phyloP scores from a whole-genome alignment of 75 land plant species.

The Sequoiadendron giganteum region DNA sequence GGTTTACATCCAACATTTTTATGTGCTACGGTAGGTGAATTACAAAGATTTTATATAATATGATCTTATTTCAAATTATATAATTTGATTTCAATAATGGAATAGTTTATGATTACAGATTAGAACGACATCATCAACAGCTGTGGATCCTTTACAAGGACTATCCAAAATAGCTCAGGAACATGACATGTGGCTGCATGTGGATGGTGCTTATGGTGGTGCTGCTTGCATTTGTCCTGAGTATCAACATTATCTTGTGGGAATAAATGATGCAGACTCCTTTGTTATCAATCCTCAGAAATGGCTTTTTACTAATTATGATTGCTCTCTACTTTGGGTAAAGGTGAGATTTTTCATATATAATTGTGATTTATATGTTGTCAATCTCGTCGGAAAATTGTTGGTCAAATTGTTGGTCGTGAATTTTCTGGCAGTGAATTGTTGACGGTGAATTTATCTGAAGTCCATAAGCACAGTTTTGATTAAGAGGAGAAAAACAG shows the following conservation, averaged over 20 bases:
- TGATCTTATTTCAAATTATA: too few relatives aligned
- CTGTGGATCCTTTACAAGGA: conserved; percentile 68
- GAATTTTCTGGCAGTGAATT: too few relatives aligned
- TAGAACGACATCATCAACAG: conserved; percentile 84
- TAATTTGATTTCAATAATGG: not conserved
- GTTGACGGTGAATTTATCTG: too few relatives aligned
- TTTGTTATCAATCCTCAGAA: too few relatives aligned
- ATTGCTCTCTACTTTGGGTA: conserved; percentile 31
- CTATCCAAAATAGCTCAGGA: conserved; percentile 46
- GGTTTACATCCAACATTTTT: conserved; percentile 53
- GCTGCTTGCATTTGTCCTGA: conserved; percentile 89
- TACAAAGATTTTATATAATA: conserved; percentile 42
- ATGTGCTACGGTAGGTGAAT: conserved; percentile 32
- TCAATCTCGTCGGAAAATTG: too few relatives aligned
- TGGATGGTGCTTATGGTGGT: conserved; percentile 90
- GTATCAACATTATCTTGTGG: conserved; percentile 68
- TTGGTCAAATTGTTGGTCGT: too few relatives aligned
- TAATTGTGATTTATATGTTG: too few relatives aligned
- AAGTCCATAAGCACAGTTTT: too few relatives aligned
- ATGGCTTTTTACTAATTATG: too few relatives aligned
- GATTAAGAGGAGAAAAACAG: too few relatives aligned
- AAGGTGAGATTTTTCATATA: not conserved
- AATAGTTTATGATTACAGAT: conserved; percentile 35
- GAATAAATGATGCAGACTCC: conserved; percentile 56
- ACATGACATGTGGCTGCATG: conserved; percentile 69